Base-by-base conservation (phyloP, 108 stramenopile genomes). In the Fragilariopsis cylindrus region DNA sequence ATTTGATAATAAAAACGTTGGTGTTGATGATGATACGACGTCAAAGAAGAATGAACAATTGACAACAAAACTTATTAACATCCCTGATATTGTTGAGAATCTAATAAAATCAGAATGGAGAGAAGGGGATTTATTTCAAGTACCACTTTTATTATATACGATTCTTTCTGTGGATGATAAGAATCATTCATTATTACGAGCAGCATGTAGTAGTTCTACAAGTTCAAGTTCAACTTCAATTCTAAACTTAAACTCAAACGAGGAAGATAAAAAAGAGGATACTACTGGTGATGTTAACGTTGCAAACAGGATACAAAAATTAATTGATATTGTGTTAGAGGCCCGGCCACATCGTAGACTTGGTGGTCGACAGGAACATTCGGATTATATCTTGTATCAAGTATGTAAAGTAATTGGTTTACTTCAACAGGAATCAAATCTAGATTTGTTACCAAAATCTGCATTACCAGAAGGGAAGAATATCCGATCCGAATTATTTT, bases 61-160 rank as follows among this genome's bases (percentile, higher is more conserved):
- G 30, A 30, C 30, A 1, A 30, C 1, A 30, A 30, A 30, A 30
- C 30, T 30, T 2, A 30, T 30, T 2, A 30, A 30, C 30, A 30
- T 30, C 30, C 30, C 30, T 2, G 30, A 30, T 30, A 2, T 30
- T 1, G 30, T 30, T 30, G 30, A 30, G 2, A 30, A 30, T 30
- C 30, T 30, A 30, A 30, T 30, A 0, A 30, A 30, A 30, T 30
- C 30, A 30, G 30, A 63, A 16, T 90, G 84, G 82, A 62, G 92
- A 44, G 69, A 80, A 48, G 81, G 87, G 65, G 92, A 92, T 73
- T 64, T 92, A 74, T 90, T 85, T 78, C 86, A 90, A 64, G 78
- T 88, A 1, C 84, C 92, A 6, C 54, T 92, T 1, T 45, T 92
- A 52, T 55, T 87, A 48, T 72, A 75, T 9, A 77, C 82, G 0